These are phyloP conservation scores for Fusarium euwallaceae DNA, from an alignment of 2,329 filamentous ascomycete species.

Conservation along the genomic window DNA sequence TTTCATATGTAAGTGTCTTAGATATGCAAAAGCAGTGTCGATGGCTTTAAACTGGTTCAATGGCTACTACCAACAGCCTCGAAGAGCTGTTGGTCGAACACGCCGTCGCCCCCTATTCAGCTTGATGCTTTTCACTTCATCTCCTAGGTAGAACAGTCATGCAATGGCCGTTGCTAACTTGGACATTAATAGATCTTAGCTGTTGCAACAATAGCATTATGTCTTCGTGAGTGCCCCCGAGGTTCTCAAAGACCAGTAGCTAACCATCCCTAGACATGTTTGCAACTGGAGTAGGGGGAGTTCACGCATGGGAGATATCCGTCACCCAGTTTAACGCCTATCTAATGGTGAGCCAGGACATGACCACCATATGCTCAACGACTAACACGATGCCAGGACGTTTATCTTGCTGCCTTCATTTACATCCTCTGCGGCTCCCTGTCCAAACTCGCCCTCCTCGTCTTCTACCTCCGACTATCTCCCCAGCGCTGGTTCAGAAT, in stretches of 20 bases:
- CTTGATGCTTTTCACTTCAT: background rate
- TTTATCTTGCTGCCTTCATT: constrained; percentile 46
- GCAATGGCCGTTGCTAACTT: constrained; percentile 10
- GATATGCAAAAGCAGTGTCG: no score
- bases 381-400: constrained; percentile 34
- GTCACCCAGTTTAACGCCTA: constrained; percentile 45
- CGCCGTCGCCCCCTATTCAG: background rate
- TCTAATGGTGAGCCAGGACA: constrained; percentile 34
- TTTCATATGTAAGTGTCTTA: constrained; percentile 30
- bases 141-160: accelerated
- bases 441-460: constrained; percentile 55
- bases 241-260: background rate
- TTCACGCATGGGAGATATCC: constrained; percentile 50
- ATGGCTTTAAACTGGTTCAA: background rate
- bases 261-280: constrained; percentile 45
- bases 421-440: constrained; percentile 53
- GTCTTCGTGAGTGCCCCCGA: constrained; percentile 22
- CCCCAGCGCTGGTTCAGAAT: constrained; percentile 52
- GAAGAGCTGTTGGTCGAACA: background rate
- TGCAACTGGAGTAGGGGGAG: constrained; percentile 42
- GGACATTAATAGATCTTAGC: constrained; percentile 22
- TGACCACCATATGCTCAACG: background rate
- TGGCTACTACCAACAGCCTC: background rate
- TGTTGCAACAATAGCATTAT: constrained; percentile 36
- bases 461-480: constrained; percentile 55